Evolutionary conservation across 768 basidiomycete genomes (phyloP).

Genomic region (Boletus reticulatus): DNA sequence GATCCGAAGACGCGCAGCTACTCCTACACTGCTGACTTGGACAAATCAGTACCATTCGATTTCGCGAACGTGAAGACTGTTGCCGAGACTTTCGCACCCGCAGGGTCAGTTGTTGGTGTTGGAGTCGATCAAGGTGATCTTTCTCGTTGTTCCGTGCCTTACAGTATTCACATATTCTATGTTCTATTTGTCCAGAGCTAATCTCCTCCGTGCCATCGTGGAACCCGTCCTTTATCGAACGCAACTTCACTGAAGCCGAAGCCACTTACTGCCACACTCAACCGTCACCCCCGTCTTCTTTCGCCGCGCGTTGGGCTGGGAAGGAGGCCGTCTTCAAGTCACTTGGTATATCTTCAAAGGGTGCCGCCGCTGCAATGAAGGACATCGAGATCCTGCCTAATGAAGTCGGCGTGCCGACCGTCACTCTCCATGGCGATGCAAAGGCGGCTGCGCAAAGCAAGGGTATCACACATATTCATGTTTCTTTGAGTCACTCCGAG

Average conservation of each 20-base stretch:
- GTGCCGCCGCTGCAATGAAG: slow-evolving; percentile 92
- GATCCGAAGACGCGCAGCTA: slow-evolving; percentile 86
- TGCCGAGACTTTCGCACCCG: slow-evolving; percentile 38
- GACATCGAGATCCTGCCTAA: slow-evolving; percentile 94
- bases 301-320: slow-evolving; percentile 95
- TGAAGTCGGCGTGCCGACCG: slow-evolving; percentile 73
- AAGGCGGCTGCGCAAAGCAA: slow-evolving; percentile 66
- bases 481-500: slow-evolving; percentile 94
- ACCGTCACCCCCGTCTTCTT: slow-evolving; percentile 83
- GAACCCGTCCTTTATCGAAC: slow-evolving; percentile 81
- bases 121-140: slow-evolving; percentile 86
- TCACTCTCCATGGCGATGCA: slow-evolving; percentile 78
- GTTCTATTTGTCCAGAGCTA: slow-evolving; percentile 55
- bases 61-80: slow-evolving; percentile 66
- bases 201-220: slow-evolving; percentile 90
- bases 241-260: slow-evolving; percentile 93
- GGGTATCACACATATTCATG: slow-evolving; percentile 69
- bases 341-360: slow-evolving; percentile 84
- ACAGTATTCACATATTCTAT: slow-evolving; percentile 2
- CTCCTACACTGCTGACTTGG: slow-evolving; percentile 67
- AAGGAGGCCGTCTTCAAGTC: slow-evolving; percentile 99
- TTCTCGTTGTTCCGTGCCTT: background rate
- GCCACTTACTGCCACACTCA: slow-evolving; percentile 84
- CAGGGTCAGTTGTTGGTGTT: slow-evolving; percentile 63
- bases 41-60: slow-evolving; percentile 52